Conservation (phyloP, 108 stramenopile species). For the Conticribra guillardii region DNA sequence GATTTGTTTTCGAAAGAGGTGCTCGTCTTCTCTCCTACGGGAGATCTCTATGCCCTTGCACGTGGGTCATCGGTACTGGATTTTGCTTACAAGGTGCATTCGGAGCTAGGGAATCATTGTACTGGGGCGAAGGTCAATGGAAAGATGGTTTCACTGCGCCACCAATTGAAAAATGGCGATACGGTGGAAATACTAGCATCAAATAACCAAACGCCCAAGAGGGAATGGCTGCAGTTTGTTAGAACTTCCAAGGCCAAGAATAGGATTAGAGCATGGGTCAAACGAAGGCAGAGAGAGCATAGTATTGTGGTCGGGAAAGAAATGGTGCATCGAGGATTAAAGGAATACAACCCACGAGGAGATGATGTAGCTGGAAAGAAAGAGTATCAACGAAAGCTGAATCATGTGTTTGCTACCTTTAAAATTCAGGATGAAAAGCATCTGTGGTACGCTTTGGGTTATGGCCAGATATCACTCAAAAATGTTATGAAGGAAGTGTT, state of each 20-base stretch:
- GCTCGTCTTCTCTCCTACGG: constrained; percentile 29
- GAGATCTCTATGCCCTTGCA: constrained; percentile 31
- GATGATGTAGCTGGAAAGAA: constrained; percentile 12
- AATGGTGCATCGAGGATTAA: constrained; percentile 17
- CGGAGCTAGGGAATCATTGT: constrained; percentile 28
- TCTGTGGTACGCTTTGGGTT: constrained; percentile 22
- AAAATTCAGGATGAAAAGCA: constrained; percentile 20
- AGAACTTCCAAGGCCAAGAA: constrained; percentile 35
- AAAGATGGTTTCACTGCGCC: constrained; percentile 17
- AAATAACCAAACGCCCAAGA: constrained; percentile 23
- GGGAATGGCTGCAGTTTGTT: constrained; percentile 30
- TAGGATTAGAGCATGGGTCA: constrained; percentile 32
- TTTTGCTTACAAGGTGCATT: constrained; percentile 39
- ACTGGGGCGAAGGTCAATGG: constrained; percentile 38
- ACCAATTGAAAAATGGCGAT: constrained; percentile 32
- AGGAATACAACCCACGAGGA: constrained; percentile 12
- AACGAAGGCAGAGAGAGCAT: constrained; percentile 22
- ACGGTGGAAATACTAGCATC: constrained; percentile 31
- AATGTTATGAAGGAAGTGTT: constrained; percentile 35
- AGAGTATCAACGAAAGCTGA: constrained; percentile 24
- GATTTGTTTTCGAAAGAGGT: constrained; percentile 36
- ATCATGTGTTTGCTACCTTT: constrained; percentile 17
- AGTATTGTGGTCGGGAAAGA: constrained; percentile 19
- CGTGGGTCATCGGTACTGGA: constrained; percentile 33
- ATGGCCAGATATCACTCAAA: constrained; percentile 24